Evolutionary conservation across 495 filamentous ascomycete species (phyloP).

Genomic region (Talaromyces wortmannii): DNA sequence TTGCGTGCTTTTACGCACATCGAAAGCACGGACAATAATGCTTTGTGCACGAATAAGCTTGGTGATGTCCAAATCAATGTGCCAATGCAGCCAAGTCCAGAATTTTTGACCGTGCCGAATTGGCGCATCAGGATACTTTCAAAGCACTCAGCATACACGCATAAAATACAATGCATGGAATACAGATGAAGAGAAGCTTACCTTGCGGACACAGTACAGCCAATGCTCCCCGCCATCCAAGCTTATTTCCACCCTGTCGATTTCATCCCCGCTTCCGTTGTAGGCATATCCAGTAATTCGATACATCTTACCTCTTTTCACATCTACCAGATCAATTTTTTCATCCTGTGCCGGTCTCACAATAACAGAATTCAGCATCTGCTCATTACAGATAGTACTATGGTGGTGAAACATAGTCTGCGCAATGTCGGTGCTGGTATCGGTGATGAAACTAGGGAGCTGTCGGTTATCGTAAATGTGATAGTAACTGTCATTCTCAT

Average conservation of each 20-base stretch:
- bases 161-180: too few relatives aligned
- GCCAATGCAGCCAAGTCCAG: conserved; percentile 16
- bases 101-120: conserved; percentile 14
- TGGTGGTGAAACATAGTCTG: conserved; percentile 9
- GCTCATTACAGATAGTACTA: conserved; percentile 11
- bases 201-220: conserved; percentile 16
- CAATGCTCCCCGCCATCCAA: conserved; percentile 47
- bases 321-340: conserved; percentile 11
- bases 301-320: conserved; percentile 13
- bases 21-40: conserved; percentile 10
- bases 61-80: conserved; percentile 6
- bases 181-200: neutral
- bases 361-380: conserved; percentile 13
- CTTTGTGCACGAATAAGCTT: conserved; percentile 7
- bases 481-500: conserved; percentile 36
- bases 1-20: conserved; percentile 18
- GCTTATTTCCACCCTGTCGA: conserved; percentile 49
- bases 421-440: conserved; percentile 18
- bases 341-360: conserved; percentile 18
- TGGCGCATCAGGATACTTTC: conserved; percentile 9
- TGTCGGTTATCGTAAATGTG: conserved; percentile 27
- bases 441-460: conserved; percentile 17
- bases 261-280: conserved; percentile 49
- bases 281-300: conserved; percentile 50
- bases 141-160: neutral